Base-by-base conservation (phyloP, 148 eudicot species). In the Vaccinium vitisidaea region DNA sequence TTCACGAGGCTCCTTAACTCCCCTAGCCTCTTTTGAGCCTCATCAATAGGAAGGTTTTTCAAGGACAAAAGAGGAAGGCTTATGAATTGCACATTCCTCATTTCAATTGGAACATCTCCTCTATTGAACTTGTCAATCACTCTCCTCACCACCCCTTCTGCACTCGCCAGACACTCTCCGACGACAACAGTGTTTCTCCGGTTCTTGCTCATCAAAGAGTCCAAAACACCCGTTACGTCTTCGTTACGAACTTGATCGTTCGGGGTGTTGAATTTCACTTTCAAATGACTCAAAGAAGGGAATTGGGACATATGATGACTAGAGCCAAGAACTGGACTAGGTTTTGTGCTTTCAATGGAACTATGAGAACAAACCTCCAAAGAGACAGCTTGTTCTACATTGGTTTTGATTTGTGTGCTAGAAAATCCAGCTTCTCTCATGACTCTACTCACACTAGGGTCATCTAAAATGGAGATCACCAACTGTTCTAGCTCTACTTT, bases 391-490 rank as follows among this genome's bases (percentile, higher is more conserved):
- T 94, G 91, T 50, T 95, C 96, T 8, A 95, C 94, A 36, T 92
- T 91, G 63, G 90, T 77, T 88, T 96, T 96, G 5, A 96, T 93
- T 86, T 90, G 92, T 1, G 98, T 86, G 83, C 98, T 96, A 11
- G 95, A 90, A 85, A 96, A 96, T 5, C 98, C 95, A 79, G 98
- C 98, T 85, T 96, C 98, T 52, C 97, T 90, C 97, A 96, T 92
- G 55, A 94, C 98, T 86, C 98, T 89, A 86, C 98, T 96, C 27
- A 96, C 98, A 88, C 98, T 96, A 25, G 98, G 98, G 81, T 96
- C 98, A 88, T 96, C 98, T 1, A 96, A 84, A 4, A 96, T 93
- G 1, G 98, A 96, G 0, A 94, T 80, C 6, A 94, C 94, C 14
- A 96, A 92, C 82, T 96, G 98, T 63, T 92, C 93, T 1, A 91